phyloP scores from a whole-genome alignment of 1,284 basidiomycete genomes.

The Grifola frondosa region DNA sequence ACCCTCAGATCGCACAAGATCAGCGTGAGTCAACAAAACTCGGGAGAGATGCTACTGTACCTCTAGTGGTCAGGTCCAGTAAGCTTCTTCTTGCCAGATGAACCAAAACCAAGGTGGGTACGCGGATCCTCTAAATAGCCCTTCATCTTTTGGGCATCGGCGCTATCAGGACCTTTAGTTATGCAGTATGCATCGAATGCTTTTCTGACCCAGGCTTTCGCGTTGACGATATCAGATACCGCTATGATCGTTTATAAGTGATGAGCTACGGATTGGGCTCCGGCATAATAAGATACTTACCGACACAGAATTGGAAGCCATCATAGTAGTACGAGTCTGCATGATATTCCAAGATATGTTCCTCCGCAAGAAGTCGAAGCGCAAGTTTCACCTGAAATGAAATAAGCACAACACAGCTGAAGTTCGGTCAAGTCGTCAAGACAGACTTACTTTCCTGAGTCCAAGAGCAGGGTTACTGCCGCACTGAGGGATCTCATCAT shows the following conservation, averaged over 20 bases:
- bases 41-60: neutral
- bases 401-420: no score
- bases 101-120: constrained; percentile 19
- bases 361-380: constrained; percentile 21
- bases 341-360: constrained; percentile 15
- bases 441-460: constrained; percentile 20
- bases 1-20: neutral
- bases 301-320: constrained; percentile 28
- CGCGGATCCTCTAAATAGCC: constrained; percentile 22
- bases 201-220: constrained; percentile 27
- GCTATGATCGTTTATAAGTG: constrained; percentile 6
- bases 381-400: constrained; percentile 21
- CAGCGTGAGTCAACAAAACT: neutral
- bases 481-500: constrained; percentile 21
- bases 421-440: neutral
- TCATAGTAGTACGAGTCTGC: constrained; percentile 26
- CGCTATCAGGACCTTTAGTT: constrained; percentile 21
- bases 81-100: constrained; percentile 16
- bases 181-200: constrained; percentile 24
- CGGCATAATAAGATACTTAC: constrained; percentile 5
- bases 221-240: constrained; percentile 24
- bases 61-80: constrained; percentile 19
- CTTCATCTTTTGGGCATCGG: constrained; percentile 18
- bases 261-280: neutral
- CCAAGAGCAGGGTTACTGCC: constrained; percentile 20